These are phyloP conservation scores for Auriculariales sp. DNA, from an alignment of 768 basidiomycete genomes.

Conservation along the genomic window DNA sequence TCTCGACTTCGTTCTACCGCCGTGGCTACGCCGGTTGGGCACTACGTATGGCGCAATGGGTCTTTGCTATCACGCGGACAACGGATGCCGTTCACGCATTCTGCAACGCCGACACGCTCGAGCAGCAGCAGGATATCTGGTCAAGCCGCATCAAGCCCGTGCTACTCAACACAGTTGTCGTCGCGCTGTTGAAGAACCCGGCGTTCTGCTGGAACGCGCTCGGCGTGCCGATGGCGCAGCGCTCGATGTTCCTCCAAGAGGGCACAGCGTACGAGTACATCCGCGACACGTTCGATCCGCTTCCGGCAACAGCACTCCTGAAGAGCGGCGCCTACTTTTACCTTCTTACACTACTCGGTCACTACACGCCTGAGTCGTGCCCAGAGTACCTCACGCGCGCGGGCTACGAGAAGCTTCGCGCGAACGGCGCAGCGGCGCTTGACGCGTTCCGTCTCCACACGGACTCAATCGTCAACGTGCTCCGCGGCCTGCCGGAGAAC, in stretches of 20 bases:
- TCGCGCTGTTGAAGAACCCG: slow-evolving; percentile 33
- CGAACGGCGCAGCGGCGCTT: slow-evolving; percentile 27
- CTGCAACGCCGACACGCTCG: slow-evolving; percentile 36
- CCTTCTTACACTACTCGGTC: slow-evolving; percentile 33
- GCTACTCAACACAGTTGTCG: slow-evolving; percentile 41
- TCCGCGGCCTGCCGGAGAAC: slow-evolving; percentile 26
- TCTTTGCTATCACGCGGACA: slow-evolving; percentile 50
- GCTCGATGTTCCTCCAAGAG: slow-evolving; percentile 41
- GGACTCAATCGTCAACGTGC: slow-evolving; percentile 45
- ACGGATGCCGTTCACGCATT: slow-evolving; percentile 36
- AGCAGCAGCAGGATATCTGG: slow-evolving; percentile 53
- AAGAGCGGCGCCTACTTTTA: slow-evolving; percentile 52
- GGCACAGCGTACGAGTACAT: slow-evolving; percentile 35
- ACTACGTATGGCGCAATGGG: slow-evolving; percentile 40
- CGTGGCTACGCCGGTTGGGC: slow-evolving; percentile 57
- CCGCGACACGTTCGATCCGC: slow-evolving; percentile 35
- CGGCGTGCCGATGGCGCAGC: slow-evolving; percentile 60
- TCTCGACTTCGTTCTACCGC: slow-evolving; percentile 44
- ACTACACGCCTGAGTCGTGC: slow-evolving; percentile 42
- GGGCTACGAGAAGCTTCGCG: slow-evolving; percentile 42
- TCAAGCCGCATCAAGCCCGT: slow-evolving; percentile 41
- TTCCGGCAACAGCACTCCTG: slow-evolving; percentile 31
- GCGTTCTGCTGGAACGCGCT: slow-evolving; percentile 65
- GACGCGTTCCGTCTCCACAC: slow-evolving; percentile 58
- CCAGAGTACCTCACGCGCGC: slow-evolving; percentile 49